These are phyloP conservation scores for Diophrys appendiculata DNA, from an alignment of 73 alveolate species.

Conservation along the genomic window DNA sequence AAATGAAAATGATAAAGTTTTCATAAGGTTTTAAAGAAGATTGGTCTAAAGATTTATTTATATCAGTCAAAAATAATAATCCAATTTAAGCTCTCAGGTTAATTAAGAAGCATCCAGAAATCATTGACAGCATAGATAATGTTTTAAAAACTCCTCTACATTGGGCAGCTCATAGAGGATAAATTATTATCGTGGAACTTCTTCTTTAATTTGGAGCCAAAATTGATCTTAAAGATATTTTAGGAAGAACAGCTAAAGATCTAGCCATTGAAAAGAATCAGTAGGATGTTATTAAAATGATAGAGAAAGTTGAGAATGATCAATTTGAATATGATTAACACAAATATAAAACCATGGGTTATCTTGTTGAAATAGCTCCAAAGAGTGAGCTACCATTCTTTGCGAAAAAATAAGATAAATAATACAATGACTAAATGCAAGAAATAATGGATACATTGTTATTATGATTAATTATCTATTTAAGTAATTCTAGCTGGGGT, in stretches of 20 bases:
- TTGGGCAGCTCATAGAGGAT: constrained; percentile 1
- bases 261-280: not conserved
- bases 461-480: not conserved
- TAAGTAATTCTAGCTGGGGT: no score
- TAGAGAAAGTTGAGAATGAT: not conserved
- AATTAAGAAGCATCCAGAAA: not conserved
- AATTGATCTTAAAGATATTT: not conserved
- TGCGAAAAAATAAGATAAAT: not conserved
- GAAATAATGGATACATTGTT: not conserved
- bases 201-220: not conserved
- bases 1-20: not conserved
- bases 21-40: not conserved
- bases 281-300: not conserved
- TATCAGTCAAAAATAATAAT: not conserved
- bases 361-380: not conserved
- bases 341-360: not conserved
- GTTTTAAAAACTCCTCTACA: not conserved
- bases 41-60: not conserved
- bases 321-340: not conserved
- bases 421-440: not conserved
- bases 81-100: not conserved
- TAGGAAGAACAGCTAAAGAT: not conserved
- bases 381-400: not conserved
- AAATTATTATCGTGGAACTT: not conserved
- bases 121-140: not conserved